Conservation (phyloP, 2,329 filamentous ascomycete species). For the Aureobasidium sp. region DNA sequence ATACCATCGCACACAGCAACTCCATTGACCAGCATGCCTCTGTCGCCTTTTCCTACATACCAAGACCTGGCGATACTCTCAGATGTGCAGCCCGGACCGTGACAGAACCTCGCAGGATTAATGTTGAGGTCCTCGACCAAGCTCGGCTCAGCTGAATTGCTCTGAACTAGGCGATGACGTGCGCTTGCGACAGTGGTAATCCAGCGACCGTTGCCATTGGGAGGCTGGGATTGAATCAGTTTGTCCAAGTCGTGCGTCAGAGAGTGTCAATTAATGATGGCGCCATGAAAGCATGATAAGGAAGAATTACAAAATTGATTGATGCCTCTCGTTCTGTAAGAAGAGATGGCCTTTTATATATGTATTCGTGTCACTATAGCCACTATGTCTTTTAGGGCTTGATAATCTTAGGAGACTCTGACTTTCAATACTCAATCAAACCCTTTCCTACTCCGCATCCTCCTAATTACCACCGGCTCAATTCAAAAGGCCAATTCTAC, state of each 20-base stretch:
- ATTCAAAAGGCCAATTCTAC: not conserved
- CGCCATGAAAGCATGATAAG: no score
- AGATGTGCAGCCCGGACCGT: no score
- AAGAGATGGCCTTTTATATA: not conserved
- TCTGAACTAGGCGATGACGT: not conserved
- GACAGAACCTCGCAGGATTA: no score
- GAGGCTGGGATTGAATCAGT: no score
- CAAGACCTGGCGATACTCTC: no score
- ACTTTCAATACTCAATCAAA: conserved; percentile 5
- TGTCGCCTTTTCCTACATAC: no score
- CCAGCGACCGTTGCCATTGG: not conserved
- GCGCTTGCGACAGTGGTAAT: not conserved
- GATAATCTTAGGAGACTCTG: not conserved
- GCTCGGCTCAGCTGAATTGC: no score
- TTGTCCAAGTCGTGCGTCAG: no score
- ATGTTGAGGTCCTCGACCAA: no score
- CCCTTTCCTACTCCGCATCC: not conserved
- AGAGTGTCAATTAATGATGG: no score
- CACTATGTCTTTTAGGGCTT: not conserved
- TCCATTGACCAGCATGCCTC: no score
- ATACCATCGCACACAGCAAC: not conserved
- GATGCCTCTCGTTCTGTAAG: not conserved
- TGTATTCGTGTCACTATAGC: not conserved
- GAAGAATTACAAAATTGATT: no score
- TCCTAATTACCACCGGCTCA: not conserved